Percentiles rank a stretch among this genome's conserved stretches.
phyloP scores from a whole-genome alignment of 192 early-diverging fungal species.

The Lunasporangiospora selenospora region DNA sequence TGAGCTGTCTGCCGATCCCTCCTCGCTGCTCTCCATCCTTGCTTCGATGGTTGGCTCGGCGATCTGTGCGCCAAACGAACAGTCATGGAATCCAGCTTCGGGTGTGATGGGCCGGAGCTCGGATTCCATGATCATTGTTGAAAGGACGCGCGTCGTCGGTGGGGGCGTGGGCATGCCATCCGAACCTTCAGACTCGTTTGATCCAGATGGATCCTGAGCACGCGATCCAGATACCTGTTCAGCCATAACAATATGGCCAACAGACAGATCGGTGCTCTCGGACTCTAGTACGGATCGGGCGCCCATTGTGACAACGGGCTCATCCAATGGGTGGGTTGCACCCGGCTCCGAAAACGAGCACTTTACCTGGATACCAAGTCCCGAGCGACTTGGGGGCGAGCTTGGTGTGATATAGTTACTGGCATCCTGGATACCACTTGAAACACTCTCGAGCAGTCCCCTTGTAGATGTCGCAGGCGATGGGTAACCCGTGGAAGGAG shows the following conservation, averaged over 20 bases:
- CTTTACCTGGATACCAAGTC: conserved; percentile 34
- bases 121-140: conserved; percentile 20
- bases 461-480: neutral
- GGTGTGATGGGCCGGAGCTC: too few relatives aligned
- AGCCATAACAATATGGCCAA: conserved; percentile 36
- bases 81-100: too few relatives aligned
- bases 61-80: too few relatives aligned
- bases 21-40: too few relatives aligned
- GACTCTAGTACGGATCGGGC: too few relatives aligned
- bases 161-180: conserved; percentile 34
- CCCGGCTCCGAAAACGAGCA: conserved; percentile 22
- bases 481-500: neutral
- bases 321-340: conserved; percentile 40
- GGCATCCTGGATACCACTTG: conserved; percentile 15
- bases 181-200: neutral
- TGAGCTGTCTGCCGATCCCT: too few relatives aligned
- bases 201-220: too few relatives aligned
- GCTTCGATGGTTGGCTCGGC: too few relatives aligned
- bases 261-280: too few relatives aligned
- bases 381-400: conserved; percentile 23
- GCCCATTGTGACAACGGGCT: too few relatives aligned
- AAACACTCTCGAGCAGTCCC: neutral
- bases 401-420: too few relatives aligned
- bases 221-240: conserved; percentile 10
- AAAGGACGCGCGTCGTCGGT: conserved; percentile 12